phyloP scores from a whole-genome alignment of 2,329 filamentous ascomycete genomes.

The Colletotrichum acutatum region DNA sequence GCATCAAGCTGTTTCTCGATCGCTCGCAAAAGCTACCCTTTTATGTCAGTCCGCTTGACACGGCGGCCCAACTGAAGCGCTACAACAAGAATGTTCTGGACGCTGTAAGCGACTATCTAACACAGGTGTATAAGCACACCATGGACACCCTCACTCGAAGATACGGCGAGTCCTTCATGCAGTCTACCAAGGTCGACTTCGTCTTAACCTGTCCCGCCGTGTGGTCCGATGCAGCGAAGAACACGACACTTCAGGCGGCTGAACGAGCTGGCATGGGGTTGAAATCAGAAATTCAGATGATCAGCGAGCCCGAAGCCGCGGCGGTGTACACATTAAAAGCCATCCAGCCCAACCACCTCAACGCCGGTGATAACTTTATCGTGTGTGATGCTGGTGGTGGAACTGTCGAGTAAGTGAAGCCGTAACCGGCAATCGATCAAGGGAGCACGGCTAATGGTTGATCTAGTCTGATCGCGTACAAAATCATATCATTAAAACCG shows the following conservation, averaged over 20 bases:
- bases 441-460: slow-evolving; percentile 37
- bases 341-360: slow-evolving; percentile 79
- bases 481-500: slow-evolving; percentile 78
- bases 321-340: slow-evolving; percentile 84
- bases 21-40: slow-evolving; percentile 83
- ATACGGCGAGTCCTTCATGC: slow-evolving; percentile 84
- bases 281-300: slow-evolving; percentile 78
- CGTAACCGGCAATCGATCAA: background rate
- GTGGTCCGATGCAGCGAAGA: slow-evolving; percentile 88
- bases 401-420: slow-evolving; percentile 69
- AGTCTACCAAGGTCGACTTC: slow-evolving; percentile 79
- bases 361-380: slow-evolving; percentile 73
- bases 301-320: slow-evolving; percentile 83
- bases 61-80: slow-evolving; percentile 78
- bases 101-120: slow-evolving; percentile 83
- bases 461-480: slow-evolving; percentile 78
- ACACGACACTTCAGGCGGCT: slow-evolving; percentile 81
- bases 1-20: slow-evolving; percentile 87
- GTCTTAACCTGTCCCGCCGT: slow-evolving; percentile 86
- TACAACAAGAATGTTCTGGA: slow-evolving; percentile 83
- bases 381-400: slow-evolving; percentile 73
- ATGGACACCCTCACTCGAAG: slow-evolving; percentile 80
- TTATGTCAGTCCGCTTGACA: slow-evolving; percentile 82
- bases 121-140: slow-evolving; percentile 79
- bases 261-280: slow-evolving; percentile 82